Evolutionary conservation across 2,329 filamentous ascomycete genomes (phyloP).

Genomic region (Ophioceras dolichostomum): DNA sequence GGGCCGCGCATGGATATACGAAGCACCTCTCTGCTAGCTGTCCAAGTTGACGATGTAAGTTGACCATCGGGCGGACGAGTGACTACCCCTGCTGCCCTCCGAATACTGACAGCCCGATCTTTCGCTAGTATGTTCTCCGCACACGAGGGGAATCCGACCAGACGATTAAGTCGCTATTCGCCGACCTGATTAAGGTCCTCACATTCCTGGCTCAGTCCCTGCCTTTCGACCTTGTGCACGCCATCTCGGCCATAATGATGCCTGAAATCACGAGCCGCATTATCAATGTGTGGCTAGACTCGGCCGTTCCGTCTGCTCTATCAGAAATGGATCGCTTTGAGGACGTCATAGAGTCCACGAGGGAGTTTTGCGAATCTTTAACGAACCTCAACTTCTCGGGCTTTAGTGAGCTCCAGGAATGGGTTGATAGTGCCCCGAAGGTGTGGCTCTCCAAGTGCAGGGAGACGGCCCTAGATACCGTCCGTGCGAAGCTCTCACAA

Average conservation of each 20-base stretch:
- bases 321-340: slow-evolving; percentile 62
- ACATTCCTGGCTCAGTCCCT: slow-evolving; percentile 38
- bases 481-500: slow-evolving; percentile 54
- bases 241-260: slow-evolving; percentile 59
- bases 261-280: slow-evolving; percentile 55
- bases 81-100: too few relatives aligned
- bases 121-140: slow-evolving; percentile 29
- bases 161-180: slow-evolving; percentile 37
- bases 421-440: slow-evolving; percentile 67
- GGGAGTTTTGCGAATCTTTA: slow-evolving; percentile 51
- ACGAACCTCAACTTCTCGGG: slow-evolving; percentile 50
- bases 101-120: too few relatives aligned
- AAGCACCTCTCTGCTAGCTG: slow-evolving; percentile 18
- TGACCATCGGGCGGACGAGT: background rate
- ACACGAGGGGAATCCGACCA: slow-evolving; percentile 28
- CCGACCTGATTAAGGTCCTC: slow-evolving; percentile 39
- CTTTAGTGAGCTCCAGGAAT: slow-evolving; percentile 55
- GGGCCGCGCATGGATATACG: slow-evolving; percentile 42
- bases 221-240: slow-evolving; percentile 39
- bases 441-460: slow-evolving; percentile 80
- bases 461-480: slow-evolving; percentile 63
- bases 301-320: slow-evolving; percentile 63
- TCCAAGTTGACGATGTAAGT: slow-evolving; percentile 29
- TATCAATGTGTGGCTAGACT: slow-evolving; percentile 62
- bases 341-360: slow-evolving; percentile 50